A percentile compares a stretch with the other conserved stretches of the same genome.
Conservation (phyloP, 2,329 filamentous ascomycete species). For the Ceratocystis papillata region DNA sequence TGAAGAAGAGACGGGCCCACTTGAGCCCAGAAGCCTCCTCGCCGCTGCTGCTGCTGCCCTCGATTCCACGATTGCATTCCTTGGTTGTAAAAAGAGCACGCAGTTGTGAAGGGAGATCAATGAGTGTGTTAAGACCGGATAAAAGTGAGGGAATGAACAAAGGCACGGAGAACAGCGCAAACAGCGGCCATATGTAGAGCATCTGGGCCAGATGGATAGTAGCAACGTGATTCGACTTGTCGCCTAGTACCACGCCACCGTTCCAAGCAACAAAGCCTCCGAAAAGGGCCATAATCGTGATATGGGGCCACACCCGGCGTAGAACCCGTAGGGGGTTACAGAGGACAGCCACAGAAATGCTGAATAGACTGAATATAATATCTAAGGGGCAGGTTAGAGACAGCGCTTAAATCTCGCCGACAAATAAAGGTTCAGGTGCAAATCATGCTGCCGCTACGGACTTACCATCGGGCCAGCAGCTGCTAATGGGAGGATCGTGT, state of each 20-base stretch:
- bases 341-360: conserved; percentile 49
- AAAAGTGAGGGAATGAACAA: conserved; percentile 49
- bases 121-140: conserved; percentile 29
- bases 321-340: conserved; percentile 40
- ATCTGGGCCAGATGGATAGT: conserved; percentile 84
- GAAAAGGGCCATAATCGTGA: conserved; percentile 58
- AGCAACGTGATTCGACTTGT: conserved; percentile 88
- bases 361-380: conserved; percentile 47
- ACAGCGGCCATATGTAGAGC: conserved; percentile 88
- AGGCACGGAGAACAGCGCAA: conserved; percentile 80
- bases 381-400: conserved; percentile 33
- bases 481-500: conserved; percentile 43
- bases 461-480: conserved; percentile 38
- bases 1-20: conserved; percentile 27
- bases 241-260: conserved; percentile 84
- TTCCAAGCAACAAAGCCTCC: conserved; percentile 73
- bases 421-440: background rate
- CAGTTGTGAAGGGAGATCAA: background rate
- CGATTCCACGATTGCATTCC: background rate
- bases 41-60: no score
- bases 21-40: background rate
- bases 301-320: conserved; percentile 45
- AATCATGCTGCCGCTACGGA: no score
- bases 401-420: conserved; percentile 22
- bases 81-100: background rate